Base-by-base conservation (phyloP, 305 asterid genomes). In the Plantago coronopus region DNA sequence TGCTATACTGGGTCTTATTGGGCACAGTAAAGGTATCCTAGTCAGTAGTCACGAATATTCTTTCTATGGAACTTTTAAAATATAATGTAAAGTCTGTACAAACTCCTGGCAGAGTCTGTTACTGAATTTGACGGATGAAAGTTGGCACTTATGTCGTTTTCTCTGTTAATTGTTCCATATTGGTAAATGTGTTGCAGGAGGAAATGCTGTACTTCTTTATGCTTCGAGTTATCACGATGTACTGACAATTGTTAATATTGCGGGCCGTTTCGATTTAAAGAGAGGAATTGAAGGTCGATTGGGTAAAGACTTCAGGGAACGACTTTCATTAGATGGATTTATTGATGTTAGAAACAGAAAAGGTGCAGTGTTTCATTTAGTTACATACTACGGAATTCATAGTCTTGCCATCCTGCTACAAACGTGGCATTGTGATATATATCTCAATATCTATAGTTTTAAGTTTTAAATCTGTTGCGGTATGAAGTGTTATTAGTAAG, bases 271-370 rank as follows among this genome's bases (percentile, higher is more conserved):
- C 69, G 48, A 86, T 83, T 77, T 91, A 63, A 71, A 48, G 59
- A 73, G 83, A 79, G 98, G 95, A 65, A 88, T 91, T 16, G 94
- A 85, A 70, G 96, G 91, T 57, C 97, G 97, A 9, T 64, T 91
- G 83, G 98, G 98, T 29, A 72, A 78, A 73, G 79, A 83, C 78
- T 91, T 72, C 68, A 76, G 7, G 54, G 82, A 76, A 54, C 78
- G 71, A 69, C 76, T 89, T 19, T 78, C 83, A 74, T 81, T 49
- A 49, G 49, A 70, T 57, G 95, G 97, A 59, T 83, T 59, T 65
- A 79, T 91, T 62, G 95, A 91, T 61, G 95, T 91, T 58, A 80
- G 65, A 73, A 81, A 66, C 78, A 78, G 78, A 80, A 81, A 68
- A 69, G 95, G 98, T 82, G 62, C 44, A 55, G 22, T 17, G 21